Base-by-base conservation (phyloP, 129 eudicot species). In the Centrapalus pauciflorus region DNA sequence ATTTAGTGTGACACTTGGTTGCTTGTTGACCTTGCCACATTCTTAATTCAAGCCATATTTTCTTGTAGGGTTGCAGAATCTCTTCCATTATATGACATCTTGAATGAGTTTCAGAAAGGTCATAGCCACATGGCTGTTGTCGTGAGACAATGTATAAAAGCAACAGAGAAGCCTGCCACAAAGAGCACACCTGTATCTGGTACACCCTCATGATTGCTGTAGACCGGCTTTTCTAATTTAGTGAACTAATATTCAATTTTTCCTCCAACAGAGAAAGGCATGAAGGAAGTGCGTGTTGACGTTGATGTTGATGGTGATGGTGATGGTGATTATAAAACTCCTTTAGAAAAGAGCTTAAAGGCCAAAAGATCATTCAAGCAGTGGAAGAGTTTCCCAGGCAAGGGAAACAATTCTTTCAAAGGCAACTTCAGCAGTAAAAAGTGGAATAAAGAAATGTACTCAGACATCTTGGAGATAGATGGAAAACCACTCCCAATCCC, bases 91-190 rank as follows among this genome's bases (percentile, higher is more conserved):
- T 92, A 92, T 69, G 98, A 92, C 81, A 92, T 92, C 24, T 64
- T 92, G 64, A 88, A 92, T 50, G 98, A 92, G 69, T 92, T 92
- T 61, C 98, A 92, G 76, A 92, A 92, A 74, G 98, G 98, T 66
- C 91, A 85, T 73, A 92, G 98, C 57, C 98, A 92, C 84, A 92
- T 92, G 98, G 98, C 96, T 9, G 92, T 86, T 58, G 96, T 91
- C 30, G 77, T 88, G 34, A 82, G 81, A 67, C 92, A 69, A 48
- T 48, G 71, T 14, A 57, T 33, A 54, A 77, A 83, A 68, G 46
- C 25, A 4, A 72, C 26, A 11, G 81, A 71, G 27, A 70, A 71
- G 24, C 61, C 70, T 43, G 80, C 62, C 62, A 64, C 58, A 0
- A 80, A 49, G 32, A 77, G 62, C 45, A 73, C 76, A 34, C 74